Evolutionary conservation across 2,329 filamentous ascomycete species (phyloP).

Genomic region (Penicillium sp.): DNA sequence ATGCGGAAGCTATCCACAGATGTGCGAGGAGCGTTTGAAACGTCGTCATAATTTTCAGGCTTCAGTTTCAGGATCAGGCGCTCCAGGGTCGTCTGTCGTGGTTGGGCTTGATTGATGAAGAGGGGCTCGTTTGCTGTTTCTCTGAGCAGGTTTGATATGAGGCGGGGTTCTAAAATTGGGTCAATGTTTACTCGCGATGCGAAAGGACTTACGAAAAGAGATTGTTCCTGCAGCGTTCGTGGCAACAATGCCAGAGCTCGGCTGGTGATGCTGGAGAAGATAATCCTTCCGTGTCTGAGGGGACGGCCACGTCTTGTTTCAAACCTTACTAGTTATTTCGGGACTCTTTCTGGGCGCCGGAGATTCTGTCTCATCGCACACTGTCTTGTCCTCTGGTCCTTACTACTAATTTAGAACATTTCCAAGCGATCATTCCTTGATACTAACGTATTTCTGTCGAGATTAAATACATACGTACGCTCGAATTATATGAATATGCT

Average conservation of each 20-base stretch:
- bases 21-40: constrained; percentile 5
- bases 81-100: neutral
- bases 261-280: neutral
- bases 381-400: neutral
- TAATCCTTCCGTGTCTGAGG: neutral
- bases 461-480: constrained; percentile 34
- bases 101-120: neutral
- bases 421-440: neutral
- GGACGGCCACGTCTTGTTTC: neutral
- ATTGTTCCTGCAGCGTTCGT: neutral
- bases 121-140: neutral
- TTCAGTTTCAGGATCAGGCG: neutral
- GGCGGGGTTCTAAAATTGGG: neutral
- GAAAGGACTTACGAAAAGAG: neutral
- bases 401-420: neutral
- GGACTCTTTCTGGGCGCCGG: neutral
- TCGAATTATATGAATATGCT: constrained; percentile 21
- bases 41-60: constrained; percentile 1
- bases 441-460: constrained; percentile 22
- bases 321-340: neutral
- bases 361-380: neutral
- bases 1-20: constrained; percentile 2
- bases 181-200: neutral
- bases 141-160: no score
- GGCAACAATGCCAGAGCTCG: neutral